Evolutionary conservation across 305 asterid genomes (phyloP).

Genomic region (Fraxinus nigra): DNA sequence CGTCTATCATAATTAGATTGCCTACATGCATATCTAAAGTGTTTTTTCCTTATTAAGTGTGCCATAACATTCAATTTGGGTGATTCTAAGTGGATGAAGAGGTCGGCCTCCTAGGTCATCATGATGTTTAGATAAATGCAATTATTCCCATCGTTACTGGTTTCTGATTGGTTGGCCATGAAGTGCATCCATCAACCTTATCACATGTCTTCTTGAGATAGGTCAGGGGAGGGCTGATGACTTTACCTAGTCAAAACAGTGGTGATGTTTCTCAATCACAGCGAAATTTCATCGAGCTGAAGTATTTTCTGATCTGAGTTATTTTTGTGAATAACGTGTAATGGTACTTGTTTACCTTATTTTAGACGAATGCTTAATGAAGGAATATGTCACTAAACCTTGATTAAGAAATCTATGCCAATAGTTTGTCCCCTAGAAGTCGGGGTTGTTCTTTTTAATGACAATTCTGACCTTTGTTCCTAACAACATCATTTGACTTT

Average conservation of each 20-base stretch:
- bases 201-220: neutral
- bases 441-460: neutral
- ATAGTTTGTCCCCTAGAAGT: neutral
- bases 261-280: neutral
- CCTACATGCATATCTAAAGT: too few relatives aligned
- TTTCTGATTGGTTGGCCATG: neutral
- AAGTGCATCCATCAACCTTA: neutral
- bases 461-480: neutral
- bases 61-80: neutral
- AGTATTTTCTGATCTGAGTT: too few relatives aligned
- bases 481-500: neutral
- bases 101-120: neutral
- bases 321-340: neutral
- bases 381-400: neutral
- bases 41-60: neutral
- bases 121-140: neutral
- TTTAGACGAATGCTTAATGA: neutral
- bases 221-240: neutral
- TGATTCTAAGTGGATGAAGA: neutral
- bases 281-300: neutral
- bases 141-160: neutral
- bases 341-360: neutral
- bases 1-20: neutral
- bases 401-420: neutral
- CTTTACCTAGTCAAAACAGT: too few relatives aligned